Conservation (phyloP, 2,329 filamentous ascomycete species). For the Talaromyces marneffei region DNA sequence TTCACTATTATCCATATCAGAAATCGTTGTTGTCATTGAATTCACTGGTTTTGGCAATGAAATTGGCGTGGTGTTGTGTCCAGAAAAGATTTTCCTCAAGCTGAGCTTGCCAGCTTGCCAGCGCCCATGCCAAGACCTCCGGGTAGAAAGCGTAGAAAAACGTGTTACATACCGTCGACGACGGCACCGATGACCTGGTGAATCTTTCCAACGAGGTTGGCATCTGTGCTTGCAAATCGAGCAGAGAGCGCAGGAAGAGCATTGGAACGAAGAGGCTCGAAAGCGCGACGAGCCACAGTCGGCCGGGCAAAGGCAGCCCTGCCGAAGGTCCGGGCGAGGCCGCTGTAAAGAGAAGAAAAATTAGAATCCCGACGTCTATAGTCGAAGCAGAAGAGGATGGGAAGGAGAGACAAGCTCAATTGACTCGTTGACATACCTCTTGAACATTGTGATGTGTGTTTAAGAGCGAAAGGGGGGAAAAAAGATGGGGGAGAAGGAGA, state of each 20-base stretch:
- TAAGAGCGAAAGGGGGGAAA: slow-evolving; percentile 34
- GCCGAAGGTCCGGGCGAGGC: slow-evolving; percentile 60
- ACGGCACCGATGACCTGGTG: slow-evolving; percentile 95
- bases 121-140: slow-evolving; percentile 16
- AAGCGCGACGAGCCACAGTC: slow-evolving; percentile 50
- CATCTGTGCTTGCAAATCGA: slow-evolving; percentile 57
- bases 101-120: slow-evolving; percentile 15
- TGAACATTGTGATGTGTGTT: slow-evolving; percentile 54
- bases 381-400: neutral
- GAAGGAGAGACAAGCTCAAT: slow-evolving; percentile 16
- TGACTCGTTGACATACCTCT: slow-evolving; percentile 47
- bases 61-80: slow-evolving; percentile 25
- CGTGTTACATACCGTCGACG: slow-evolving; percentile 74
- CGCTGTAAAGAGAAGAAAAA: slow-evolving; percentile 44
- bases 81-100: slow-evolving; percentile 39
- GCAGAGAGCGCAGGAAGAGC: slow-evolving; percentile 54
- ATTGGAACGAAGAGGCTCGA: slow-evolving; percentile 53
- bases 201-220: slow-evolving; percentile 56
- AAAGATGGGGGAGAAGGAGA: slow-evolving; percentile 23
- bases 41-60: slow-evolving; percentile 24
- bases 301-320: slow-evolving; percentile 55
- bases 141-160: slow-evolving; percentile 15
- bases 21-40: neutral
- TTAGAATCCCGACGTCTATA: slow-evolving; percentile 28
- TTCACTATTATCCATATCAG: slow-evolving; percentile 63